phyloP scores from a whole-genome alignment of 345 rosid species.

The Physaria fendleri region DNA sequence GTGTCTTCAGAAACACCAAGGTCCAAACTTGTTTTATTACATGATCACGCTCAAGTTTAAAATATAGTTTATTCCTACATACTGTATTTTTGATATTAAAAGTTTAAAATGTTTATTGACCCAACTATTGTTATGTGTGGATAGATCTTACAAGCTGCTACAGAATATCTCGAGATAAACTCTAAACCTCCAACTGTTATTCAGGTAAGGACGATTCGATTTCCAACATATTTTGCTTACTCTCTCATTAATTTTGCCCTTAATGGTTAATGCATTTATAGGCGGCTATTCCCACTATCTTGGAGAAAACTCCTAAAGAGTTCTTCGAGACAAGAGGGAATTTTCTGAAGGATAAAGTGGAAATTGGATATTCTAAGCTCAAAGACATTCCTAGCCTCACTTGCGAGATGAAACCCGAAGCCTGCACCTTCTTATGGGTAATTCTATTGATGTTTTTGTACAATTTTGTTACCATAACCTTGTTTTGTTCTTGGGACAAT shows the following conservation, averaged over 20 bases:
- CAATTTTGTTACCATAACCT: neutral
- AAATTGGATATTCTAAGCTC: conserved; percentile 33
- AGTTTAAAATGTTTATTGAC: neutral
- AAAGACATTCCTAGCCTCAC: conserved; percentile 50
- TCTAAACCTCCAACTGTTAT: conserved; percentile 40
- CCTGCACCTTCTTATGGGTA: conserved; percentile 66
- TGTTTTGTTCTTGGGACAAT: neutral
- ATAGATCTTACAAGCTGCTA: conserved; percentile 41
- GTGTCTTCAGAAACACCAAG: conserved; percentile 31
- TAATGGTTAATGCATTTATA: conserved; percentile 22
- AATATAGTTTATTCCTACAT: no score
- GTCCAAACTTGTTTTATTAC: conserved; percentile 12
- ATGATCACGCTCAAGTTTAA: no score
- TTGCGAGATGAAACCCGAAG: conserved; percentile 52
- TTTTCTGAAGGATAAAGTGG: conserved; percentile 40
- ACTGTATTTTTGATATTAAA: no score
- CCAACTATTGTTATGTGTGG: neutral
- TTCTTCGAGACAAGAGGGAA: conserved; percentile 36
- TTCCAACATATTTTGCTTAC: neutral
- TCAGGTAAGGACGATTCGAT: conserved; percentile 34
- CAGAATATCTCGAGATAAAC: conserved; percentile 25
- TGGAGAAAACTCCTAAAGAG: conserved; percentile 46
- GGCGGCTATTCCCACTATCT: conserved; percentile 57
- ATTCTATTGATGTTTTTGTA: neutral
- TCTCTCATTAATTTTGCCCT: no score